Conservation (phyloP, 208 protist species). For the Spongospora subterranea region DNA sequence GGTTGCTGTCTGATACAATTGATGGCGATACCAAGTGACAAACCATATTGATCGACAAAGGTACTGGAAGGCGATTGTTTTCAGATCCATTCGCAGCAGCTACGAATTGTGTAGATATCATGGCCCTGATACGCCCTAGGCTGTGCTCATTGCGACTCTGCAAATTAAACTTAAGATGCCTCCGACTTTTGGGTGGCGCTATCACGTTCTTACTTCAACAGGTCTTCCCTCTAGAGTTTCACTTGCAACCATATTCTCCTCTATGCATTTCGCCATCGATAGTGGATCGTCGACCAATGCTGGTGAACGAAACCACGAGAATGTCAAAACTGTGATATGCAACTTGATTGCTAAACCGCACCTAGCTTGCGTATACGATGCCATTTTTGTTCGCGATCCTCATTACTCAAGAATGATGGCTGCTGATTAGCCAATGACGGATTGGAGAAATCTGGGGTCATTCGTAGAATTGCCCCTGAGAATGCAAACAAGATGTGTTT, state of each 20-base stretch:
- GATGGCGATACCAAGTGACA: neutral
- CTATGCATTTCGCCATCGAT: neutral
- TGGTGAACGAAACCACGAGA: neutral
- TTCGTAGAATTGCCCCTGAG: neutral
- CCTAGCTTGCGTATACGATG: constrained; percentile 10
- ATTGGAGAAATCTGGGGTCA: neutral
- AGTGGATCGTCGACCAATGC: constrained; percentile 31
- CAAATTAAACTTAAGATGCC: too few relatives aligned
- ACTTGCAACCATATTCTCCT: too few relatives aligned
- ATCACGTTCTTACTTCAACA: neutral
- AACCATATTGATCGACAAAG: neutral
- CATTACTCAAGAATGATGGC: too few relatives aligned
- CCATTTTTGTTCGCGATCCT: neutral
- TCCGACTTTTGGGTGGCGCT: constrained; percentile 9
- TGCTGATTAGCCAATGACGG: neutral
- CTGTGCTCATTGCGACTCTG: too few relatives aligned
- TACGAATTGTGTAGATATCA: constrained; percentile 9
- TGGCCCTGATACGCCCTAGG: neutral
- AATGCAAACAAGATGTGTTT: constrained; percentile 40
- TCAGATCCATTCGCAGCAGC: neutral
- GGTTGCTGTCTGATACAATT: too few relatives aligned
- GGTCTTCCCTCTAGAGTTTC: too few relatives aligned
- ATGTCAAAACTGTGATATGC: neutral
- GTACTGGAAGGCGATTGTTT: neutral
- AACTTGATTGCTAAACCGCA: neutral